These are phyloP conservation scores for Carex parvula DNA, from an alignment of 176 grass and related monocot genomes.

Conservation along the genomic window DNA sequence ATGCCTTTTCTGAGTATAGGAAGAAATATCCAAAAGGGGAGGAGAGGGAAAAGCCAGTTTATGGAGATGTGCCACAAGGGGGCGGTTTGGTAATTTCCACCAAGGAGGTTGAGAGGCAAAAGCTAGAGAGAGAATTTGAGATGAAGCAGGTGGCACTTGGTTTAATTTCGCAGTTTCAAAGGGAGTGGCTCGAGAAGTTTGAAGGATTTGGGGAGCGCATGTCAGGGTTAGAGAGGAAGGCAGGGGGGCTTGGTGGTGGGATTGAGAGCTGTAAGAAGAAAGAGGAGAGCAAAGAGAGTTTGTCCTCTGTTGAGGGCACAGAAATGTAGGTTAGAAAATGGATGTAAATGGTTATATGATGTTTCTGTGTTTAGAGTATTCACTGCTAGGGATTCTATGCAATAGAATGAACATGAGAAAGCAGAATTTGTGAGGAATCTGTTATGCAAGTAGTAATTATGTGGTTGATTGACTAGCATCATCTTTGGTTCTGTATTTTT, in stretches of 20 bases:
- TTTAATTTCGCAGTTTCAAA: slow-evolving; percentile 18
- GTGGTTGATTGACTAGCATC: background rate
- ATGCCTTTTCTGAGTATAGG: slow-evolving; percentile 23
- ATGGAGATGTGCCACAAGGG: slow-evolving; percentile 26
- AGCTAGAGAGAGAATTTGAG: slow-evolving; percentile 11
- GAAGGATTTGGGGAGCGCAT: slow-evolving; percentile 5
- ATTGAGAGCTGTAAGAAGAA: background rate
- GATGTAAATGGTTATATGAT: background rate
- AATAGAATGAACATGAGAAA: background rate
- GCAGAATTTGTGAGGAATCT: background rate
- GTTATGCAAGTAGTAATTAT: background rate
- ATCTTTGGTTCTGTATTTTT: background rate
- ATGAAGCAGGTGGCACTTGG: slow-evolving; percentile 14
- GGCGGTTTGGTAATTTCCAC: slow-evolving; percentile 17
- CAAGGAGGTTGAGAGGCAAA: slow-evolving; percentile 25
- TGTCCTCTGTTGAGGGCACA: background rate
- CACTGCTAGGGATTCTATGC: background rate
- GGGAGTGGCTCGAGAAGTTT: slow-evolving; percentile 16
- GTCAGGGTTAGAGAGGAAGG: slow-evolving; percentile 11
- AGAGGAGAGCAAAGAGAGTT: slow-evolving; percentile 14
- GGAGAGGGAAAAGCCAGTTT: slow-evolving; percentile 11
- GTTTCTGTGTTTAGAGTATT: background rate
- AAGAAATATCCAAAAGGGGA: slow-evolving; percentile 20
- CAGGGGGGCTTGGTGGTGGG: background rate
- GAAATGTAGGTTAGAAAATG: slow-evolving; percentile 14